Base-by-base conservation (phyloP, 306 rosid species). In the Malus fusca region DNA sequence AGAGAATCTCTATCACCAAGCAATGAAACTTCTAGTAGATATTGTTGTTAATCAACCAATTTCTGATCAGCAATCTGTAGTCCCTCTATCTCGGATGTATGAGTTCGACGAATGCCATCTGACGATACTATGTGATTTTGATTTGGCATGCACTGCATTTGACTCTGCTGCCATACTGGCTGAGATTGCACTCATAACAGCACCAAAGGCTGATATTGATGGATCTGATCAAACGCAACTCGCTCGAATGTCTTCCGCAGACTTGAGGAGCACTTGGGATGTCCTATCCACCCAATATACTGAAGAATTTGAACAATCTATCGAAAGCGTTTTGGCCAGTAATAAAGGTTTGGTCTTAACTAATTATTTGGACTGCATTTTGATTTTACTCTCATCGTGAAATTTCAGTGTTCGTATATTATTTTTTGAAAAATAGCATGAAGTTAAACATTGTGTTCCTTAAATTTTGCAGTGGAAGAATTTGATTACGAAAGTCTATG, bases 81-180 rank as follows among this genome's bases (percentile, higher is more conserved):
- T 74, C 4, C 84, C 84, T 33, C 42, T 80, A 68, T 48, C 68
- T 75, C 65, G 18, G 23, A 71, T 53, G 30, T 26, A 52, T 56
- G 72, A 75, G 37, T 44, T 52, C 28, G n/a, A 22, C 14, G 33
- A 80, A 4, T 11, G 37, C 52, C 65, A 53, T 52, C 80, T 80
- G 6, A 80, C 61, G 13, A 75, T 80, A n/a, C 74, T 80, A 21
- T 80, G 76, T 3, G 76, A 80, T 71, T 80, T 80, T 60, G 83
- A 80, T 69, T 75, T 69, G 79, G 77, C 83, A 19, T 80, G 79
- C 77, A 25, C 77, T 80, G 30, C 71, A 51, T 37, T 75, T 25
- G 73, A 80, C 40, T 80, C 73, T 26, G 14, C 76, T 30, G 73
- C 80, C 44, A 37, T 44, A 40, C 59, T 80, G 71, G 84, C 76